These are phyloP conservation scores for Leucocoprinus sp. DNA, from an alignment of 768 basidiomycete species.

Conservation along the genomic window DNA sequence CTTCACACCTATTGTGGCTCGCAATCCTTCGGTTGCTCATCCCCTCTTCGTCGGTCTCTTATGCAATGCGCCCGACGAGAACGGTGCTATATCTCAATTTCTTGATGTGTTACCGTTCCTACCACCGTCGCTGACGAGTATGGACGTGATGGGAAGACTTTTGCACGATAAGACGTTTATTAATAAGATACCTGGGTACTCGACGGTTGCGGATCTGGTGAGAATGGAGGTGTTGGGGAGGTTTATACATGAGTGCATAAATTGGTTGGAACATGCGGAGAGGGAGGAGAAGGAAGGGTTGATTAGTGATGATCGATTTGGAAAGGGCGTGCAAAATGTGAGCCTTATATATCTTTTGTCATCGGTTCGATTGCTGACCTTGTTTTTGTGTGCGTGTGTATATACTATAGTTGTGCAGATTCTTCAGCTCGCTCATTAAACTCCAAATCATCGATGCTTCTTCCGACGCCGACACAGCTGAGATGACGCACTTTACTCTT, in stretches of 20 bases:
- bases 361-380: slow-evolving; percentile 2
- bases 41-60: slow-evolving; percentile 57
- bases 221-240: slow-evolving; percentile 57
- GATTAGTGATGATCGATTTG: slow-evolving; percentile 64
- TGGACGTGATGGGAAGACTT: slow-evolving; percentile 65
- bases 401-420: slow-evolving; percentile 63
- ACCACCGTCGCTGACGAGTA: slow-evolving; percentile 65
- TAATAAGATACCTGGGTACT: slow-evolving; percentile 30
- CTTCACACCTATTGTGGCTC: slow-evolving; percentile 53
- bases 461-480: slow-evolving; percentile 62
- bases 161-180: slow-evolving; percentile 53
- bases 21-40: slow-evolving; percentile 64
- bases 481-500: slow-evolving; percentile 73
- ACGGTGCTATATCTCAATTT: slow-evolving; percentile 38
- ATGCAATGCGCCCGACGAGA: slow-evolving; percentile 29
- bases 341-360: slow-evolving; percentile 16
- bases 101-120: slow-evolving; percentile 57
- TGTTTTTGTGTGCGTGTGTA: no score
- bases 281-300: slow-evolving; percentile 59
- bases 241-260: slow-evolving; percentile 64
- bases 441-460: slow-evolving; percentile 52
- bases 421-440: slow-evolving; percentile 66
- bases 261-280: slow-evolving; percentile 65
- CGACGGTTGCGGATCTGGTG: slow-evolving; percentile 58
- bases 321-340: slow-evolving; percentile 67